Conservation (phyloP, 129 eudicot species). For the Apium graveolens region DNA sequence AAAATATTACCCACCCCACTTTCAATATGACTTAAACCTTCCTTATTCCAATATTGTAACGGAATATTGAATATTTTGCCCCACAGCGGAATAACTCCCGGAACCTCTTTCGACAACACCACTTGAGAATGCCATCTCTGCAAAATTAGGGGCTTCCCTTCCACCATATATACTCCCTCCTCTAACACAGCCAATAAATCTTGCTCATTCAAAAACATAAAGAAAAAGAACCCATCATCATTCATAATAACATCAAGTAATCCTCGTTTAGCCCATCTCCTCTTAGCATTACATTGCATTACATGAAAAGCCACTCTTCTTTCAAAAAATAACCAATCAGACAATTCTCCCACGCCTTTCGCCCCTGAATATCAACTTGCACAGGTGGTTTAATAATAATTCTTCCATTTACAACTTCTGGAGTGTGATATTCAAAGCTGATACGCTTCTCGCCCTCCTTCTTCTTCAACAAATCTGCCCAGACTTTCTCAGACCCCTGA, state of each 20-base stretch:
- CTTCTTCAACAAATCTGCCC: no score
- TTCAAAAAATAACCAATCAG: background rate
- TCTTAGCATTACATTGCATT: background rate
- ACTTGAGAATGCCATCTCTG: background rate
- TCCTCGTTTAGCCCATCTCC: background rate
- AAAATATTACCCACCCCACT: background rate
- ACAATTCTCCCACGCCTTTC: background rate
- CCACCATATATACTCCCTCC: background rate
- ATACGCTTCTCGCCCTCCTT: no score
- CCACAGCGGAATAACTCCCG: background rate
- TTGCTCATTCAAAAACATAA: background rate
- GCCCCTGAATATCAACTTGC: background rate
- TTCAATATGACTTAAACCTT: background rate
- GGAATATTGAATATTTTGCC: background rate
- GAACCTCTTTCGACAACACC: background rate
- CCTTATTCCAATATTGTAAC: background rate
- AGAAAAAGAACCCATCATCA: no score
- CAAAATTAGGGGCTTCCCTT: background rate
- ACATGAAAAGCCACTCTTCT: background rate
- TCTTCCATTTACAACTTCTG: no score
- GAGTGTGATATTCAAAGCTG: no score
- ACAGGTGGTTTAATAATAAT: no score
- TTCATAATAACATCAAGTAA: no score
- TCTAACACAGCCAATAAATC: no score
- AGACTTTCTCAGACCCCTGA: no score